A percentile compares a stretch with the other conserved stretches of the same genome.
Conservation (phyloP, 202 grass and related monocot genomes). For the Schoenoplectus triqueter region DNA sequence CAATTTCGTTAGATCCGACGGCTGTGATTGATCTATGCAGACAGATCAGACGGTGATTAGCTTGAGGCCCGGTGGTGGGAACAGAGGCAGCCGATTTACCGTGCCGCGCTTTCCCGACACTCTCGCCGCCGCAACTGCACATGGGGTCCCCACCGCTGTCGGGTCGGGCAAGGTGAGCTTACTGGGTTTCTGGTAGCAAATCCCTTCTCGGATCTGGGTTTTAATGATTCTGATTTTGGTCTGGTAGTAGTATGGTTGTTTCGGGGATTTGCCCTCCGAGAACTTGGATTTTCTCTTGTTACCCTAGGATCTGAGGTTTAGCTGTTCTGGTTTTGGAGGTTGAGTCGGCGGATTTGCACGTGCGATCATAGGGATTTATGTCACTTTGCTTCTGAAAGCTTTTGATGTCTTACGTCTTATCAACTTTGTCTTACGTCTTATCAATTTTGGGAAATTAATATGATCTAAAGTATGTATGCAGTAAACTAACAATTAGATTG, state of each 20-base stretch:
- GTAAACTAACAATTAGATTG: not conserved
- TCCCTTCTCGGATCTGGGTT: constrained; percentile 20
- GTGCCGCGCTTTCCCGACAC: constrained; percentile 60
- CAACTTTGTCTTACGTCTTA: no score
- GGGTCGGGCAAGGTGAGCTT: constrained; percentile 60
- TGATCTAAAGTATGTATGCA: not conserved
- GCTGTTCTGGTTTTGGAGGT: not conserved
- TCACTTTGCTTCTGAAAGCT: not conserved
- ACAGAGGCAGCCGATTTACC: constrained; percentile 53
- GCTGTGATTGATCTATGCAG: constrained; percentile 64
- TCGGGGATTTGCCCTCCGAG: constrained; percentile 35
- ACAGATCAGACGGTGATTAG: constrained; percentile 92
- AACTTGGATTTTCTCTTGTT: constrained; percentile 45
- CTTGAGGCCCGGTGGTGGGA: constrained; percentile 94
- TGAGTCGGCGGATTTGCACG: not conserved
- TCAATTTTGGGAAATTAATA: not conserved
- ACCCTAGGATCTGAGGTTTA: not conserved
- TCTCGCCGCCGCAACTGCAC: constrained; percentile 47
- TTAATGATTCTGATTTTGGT: constrained; percentile 42
- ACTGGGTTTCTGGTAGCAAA: constrained; percentile 28
- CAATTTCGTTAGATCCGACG: constrained; percentile 12
- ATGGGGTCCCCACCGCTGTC: constrained; percentile 47
- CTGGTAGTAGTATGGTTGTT: not conserved
- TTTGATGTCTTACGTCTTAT: not conserved
- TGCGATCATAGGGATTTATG: not conserved